A percentile compares a stretch with the other conserved stretches of the same genome.
These are phyloP conservation scores for Mycena pura DNA, from an alignment of 768 basidiomycete genomes.

Conservation along the genomic window DNA sequence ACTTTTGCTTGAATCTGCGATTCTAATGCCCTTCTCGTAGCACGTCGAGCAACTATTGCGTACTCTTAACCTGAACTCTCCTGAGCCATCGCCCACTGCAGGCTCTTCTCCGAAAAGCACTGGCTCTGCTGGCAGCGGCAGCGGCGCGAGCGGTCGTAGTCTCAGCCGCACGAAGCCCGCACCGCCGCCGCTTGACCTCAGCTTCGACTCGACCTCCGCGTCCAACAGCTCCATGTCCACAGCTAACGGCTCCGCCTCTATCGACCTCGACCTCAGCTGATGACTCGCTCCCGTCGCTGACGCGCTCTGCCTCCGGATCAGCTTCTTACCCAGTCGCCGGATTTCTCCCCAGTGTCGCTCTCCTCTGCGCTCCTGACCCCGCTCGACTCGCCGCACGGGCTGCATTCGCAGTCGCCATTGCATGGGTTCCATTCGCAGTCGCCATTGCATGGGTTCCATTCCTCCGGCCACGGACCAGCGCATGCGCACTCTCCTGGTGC, in stretches of 20 bases:
- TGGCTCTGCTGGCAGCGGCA: slow-evolving; percentile 48
- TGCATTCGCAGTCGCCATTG: slow-evolving; percentile 9
- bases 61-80: slow-evolving; percentile 81
- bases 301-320: slow-evolving; percentile 17
- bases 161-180: slow-evolving; percentile 3
- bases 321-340: slow-evolving; percentile 44
- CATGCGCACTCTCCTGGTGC: not conserved
- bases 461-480: not conserved
- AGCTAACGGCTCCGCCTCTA: slow-evolving; percentile 6
- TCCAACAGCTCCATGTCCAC: not conserved
- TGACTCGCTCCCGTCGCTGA: slow-evolving; percentile 11
- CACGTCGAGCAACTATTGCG: slow-evolving; percentile 84
- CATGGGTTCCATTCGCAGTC: too few relatives aligned
- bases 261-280: not conserved
- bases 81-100: slow-evolving; percentile 57
- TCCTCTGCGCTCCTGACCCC: slow-evolving; percentile 57
- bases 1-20: slow-evolving; percentile 30
- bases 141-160: not conserved
- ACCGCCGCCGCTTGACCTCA: slow-evolving; percentile 21
- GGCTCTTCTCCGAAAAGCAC: slow-evolving; percentile 52
- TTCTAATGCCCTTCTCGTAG: slow-evolving; percentile 43
- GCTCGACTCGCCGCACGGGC: slow-evolving; percentile 55
- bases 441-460: too few relatives aligned
- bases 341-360: slow-evolving; percentile 57
- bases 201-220: slow-evolving; percentile 12